Conservation (phyloP, 2,329 filamentous ascomycete species). For the Aspergillus oerlinghausenensis region DNA sequence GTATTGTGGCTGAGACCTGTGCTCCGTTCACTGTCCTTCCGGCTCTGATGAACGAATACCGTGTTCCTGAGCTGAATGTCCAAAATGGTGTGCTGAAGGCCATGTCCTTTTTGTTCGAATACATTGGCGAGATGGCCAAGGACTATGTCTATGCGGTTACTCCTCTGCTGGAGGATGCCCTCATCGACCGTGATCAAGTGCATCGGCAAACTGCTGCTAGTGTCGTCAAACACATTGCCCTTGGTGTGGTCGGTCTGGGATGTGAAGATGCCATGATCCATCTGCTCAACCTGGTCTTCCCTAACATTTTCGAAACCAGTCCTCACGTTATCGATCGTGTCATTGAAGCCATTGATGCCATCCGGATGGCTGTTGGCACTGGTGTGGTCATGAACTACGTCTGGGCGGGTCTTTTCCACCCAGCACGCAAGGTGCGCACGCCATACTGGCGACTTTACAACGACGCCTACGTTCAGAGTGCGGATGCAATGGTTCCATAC, state of each 20-base stretch:
- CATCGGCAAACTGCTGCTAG: constrained; percentile 94
- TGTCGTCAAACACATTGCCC: constrained; percentile 95
- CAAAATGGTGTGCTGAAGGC: constrained; percentile 98
- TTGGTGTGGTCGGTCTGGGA: constrained; percentile 94
- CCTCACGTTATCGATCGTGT: constrained; percentile 98
- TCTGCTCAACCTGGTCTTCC: constrained; percentile 90
- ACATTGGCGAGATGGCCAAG: constrained; percentile 99
- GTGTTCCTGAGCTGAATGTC: constrained; percentile 95
- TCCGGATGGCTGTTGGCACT: constrained; percentile 87
- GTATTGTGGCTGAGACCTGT: constrained; percentile 97
- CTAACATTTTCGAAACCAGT: constrained; percentile 95
- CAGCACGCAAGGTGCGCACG: constrained; percentile 85
- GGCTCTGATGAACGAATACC: constrained; percentile 98
- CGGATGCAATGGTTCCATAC: constrained; percentile 93
- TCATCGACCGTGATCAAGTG: constrained; percentile 96
- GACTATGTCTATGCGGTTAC: constrained; percentile 99
- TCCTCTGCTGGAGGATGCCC: constrained; percentile 88
- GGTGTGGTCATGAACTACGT: constrained; percentile 96
- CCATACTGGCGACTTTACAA: constrained; percentile 98
- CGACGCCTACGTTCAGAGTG: constrained; percentile 88
- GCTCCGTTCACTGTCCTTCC: constrained; percentile 98
- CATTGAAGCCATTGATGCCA: constrained; percentile 93
- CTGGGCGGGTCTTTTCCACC: constrained; percentile 96
- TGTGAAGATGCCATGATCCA: constrained; percentile 99
- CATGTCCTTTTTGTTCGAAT: constrained; percentile 95